These are phyloP conservation scores for Argentina anserina DNA, from an alignment of 306 rosid species.

Conservation along the genomic window DNA sequence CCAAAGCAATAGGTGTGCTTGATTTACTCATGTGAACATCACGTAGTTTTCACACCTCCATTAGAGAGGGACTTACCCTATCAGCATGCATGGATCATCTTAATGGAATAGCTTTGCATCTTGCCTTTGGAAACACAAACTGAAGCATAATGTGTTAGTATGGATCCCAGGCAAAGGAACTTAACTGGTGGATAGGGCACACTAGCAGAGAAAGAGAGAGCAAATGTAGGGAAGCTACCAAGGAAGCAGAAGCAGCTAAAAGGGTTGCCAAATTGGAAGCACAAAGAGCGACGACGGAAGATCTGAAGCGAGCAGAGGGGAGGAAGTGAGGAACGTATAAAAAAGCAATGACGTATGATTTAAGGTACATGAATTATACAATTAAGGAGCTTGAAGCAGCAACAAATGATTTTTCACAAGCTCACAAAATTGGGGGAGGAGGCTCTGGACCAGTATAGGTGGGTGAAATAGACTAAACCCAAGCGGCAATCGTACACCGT, in stretches of 20 bases:
- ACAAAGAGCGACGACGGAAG: constrained; percentile 44
- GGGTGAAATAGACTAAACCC: constrained; percentile 66
- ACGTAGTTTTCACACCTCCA: no score
- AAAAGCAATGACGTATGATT: constrained; percentile 6
- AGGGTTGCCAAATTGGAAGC: constrained; percentile 55
- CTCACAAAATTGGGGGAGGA: constrained; percentile 75
- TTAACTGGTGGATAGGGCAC: constrained; percentile 60
- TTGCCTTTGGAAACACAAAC: background rate
- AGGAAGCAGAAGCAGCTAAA: constrained; percentile 54
- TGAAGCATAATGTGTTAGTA: constrained; percentile 6
- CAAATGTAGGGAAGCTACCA: constrained; percentile 49
- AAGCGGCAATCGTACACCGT: constrained; percentile 63
- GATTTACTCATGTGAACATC: no score
- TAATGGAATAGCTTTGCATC: background rate
- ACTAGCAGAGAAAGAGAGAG: constrained; percentile 56
- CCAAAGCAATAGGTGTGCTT: no score
- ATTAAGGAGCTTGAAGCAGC: constrained; percentile 71
- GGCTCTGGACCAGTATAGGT: constrained; percentile 77
- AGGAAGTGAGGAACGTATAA: constrained; percentile 23
- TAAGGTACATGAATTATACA: constrained; percentile 57
- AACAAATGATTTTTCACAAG: constrained; percentile 38
- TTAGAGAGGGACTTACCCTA: no score
- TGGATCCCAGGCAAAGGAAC: constrained; percentile 50
- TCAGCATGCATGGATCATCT: background rate
- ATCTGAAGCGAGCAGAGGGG: constrained; percentile 30